Percentiles rank a stretch among this genome's conserved stretches.
Conservation (phyloP, 352 stramenopile genomes). For the Proteromonas lacertae region DNA sequence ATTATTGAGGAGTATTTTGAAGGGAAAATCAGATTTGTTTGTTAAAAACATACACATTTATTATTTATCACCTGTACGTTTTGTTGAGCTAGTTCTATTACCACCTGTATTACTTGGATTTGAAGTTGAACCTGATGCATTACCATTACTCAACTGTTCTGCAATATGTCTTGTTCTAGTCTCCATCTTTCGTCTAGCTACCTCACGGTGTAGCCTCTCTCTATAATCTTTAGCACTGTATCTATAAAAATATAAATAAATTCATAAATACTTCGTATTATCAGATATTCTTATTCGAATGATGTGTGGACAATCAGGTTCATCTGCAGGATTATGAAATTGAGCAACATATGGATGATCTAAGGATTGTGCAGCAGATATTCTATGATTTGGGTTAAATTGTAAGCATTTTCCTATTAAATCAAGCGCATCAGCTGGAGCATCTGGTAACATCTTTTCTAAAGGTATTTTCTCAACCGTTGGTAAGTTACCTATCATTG, state of each 20-base stretch:
- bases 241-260: too few relatives aligned
- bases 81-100: too few relatives aligned
- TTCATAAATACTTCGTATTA: too few relatives aligned
- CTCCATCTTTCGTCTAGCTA: slow-evolving; percentile 62
- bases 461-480: slow-evolving; percentile 25
- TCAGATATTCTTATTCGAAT: too few relatives aligned
- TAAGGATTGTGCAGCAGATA: slow-evolving; percentile 11
- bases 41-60: too few relatives aligned
- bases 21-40: too few relatives aligned
- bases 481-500: slow-evolving; percentile 57
- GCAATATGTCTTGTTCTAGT: slow-evolving; percentile 18
- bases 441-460: slow-evolving; percentile 42
- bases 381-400: slow-evolving; percentile 14
- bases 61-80: too few relatives aligned
- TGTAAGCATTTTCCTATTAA: slow-evolving; percentile 39
- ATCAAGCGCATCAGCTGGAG: slow-evolving; percentile 37
- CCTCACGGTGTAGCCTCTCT: slow-evolving; percentile 54
- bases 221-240: slow-evolving; percentile 59
- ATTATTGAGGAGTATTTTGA: too few relatives aligned
- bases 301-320: slow-evolving; percentile 23
- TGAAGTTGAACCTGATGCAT: too few relatives aligned
- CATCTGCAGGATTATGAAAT: slow-evolving; percentile 73
- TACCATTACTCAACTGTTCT: too few relatives aligned
- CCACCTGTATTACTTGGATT: too few relatives aligned
- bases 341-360: slow-evolving; percentile 62